These are phyloP conservation scores for Somion occarium DNA, from an alignment of 1,284 basidiomycete genomes.

Conservation along the genomic window DNA sequence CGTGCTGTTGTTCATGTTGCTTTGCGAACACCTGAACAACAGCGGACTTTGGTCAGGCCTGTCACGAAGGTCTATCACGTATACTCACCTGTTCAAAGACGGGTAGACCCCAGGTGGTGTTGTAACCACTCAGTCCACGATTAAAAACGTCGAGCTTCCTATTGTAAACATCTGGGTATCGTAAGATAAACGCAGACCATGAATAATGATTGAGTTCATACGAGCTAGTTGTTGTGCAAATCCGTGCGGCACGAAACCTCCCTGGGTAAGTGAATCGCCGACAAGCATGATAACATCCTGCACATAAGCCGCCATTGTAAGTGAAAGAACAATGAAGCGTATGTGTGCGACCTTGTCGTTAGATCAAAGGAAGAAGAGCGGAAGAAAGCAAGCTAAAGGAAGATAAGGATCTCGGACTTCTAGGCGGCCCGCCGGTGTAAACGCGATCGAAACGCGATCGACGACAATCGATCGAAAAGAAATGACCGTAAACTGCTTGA, in stretches of 20 bases:
- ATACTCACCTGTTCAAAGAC: conserved; percentile 66
- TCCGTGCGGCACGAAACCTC: conserved; percentile 52
- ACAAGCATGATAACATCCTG: conserved; percentile 69
- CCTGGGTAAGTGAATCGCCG: conserved; percentile 75
- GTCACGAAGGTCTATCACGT: too few species aligned
- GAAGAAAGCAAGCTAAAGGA: too few species aligned
- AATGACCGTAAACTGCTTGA: not conserved
- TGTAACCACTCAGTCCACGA: conserved; percentile 78
- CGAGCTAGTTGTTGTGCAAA: conserved; percentile 61
- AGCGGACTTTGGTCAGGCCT: not conserved
- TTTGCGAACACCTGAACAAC: conserved; percentile 48
- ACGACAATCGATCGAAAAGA: not conserved
- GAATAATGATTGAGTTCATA: too few species aligned
- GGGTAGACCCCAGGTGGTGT: conserved; percentile 78
- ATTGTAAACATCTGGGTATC: conserved; percentile 59
- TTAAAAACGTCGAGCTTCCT: conserved; percentile 82
- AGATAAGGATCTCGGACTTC: too few species aligned
- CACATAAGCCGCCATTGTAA: conserved; percentile 48
- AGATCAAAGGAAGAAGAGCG: too few species aligned
- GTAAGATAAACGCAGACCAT: conserved; percentile 1
- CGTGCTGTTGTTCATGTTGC: conserved; percentile 40
- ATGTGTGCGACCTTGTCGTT: too few species aligned
- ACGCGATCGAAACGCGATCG: conserved; percentile 8
- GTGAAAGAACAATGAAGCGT: too few species aligned
- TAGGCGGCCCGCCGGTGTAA: conserved; percentile 11